phyloP scores from a whole-genome alignment of 1,284 basidiomycete species.

The Phlebopus sp. region DNA sequence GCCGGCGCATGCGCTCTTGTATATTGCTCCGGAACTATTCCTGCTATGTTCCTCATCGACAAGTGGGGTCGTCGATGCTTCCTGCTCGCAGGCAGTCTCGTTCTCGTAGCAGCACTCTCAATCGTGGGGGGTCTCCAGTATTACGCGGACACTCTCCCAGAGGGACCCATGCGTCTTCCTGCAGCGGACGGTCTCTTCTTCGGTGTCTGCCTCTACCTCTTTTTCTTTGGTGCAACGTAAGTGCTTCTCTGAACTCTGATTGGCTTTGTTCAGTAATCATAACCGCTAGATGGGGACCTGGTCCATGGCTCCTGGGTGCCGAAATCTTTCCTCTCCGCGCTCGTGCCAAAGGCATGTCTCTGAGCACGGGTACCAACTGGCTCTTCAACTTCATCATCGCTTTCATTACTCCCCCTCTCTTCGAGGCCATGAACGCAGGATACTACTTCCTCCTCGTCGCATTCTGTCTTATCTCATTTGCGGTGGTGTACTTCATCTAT shows the following conservation, averaged over 20 bases:
- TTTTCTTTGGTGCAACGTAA: slow-evolving; percentile 48
- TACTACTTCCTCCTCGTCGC: slow-evolving; percentile 51
- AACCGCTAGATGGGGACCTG: slow-evolving; percentile 60
- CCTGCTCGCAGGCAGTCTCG: slow-evolving; percentile 47
- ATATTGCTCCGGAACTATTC: slow-evolving; percentile 55
- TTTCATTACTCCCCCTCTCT: slow-evolving; percentile 52
- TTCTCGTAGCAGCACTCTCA: slow-evolving; percentile 40
- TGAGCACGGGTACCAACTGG: slow-evolving; percentile 61
- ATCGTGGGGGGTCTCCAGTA: slow-evolving; percentile 46
- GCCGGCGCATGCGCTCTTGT: slow-evolving; percentile 56
- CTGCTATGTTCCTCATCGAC: slow-evolving; percentile 57
- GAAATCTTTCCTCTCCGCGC: slow-evolving; percentile 69
- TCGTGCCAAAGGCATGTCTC: slow-evolving; percentile 64
- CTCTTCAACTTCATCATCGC: slow-evolving; percentile 54
- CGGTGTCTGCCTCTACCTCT: slow-evolving; percentile 42
- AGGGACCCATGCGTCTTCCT: slow-evolving; percentile 32
- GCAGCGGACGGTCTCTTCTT: slow-evolving; percentile 46
- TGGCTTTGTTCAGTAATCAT: slow-evolving; percentile 36
- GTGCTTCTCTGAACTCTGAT: slow-evolving; percentile 32
- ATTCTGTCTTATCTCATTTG: slow-evolving; percentile 42
- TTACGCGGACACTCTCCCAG: slow-evolving; percentile 39
- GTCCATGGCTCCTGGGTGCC: slow-evolving; percentile 57
- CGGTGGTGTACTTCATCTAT: slow-evolving; percentile 47
- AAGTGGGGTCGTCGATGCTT: slow-evolving; percentile 49
- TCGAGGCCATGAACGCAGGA: slow-evolving; percentile 40